These are phyloP conservation scores for Sequoia sempervirens DNA, from an alignment of 75 land plant species.

Conservation along the genomic window DNA sequence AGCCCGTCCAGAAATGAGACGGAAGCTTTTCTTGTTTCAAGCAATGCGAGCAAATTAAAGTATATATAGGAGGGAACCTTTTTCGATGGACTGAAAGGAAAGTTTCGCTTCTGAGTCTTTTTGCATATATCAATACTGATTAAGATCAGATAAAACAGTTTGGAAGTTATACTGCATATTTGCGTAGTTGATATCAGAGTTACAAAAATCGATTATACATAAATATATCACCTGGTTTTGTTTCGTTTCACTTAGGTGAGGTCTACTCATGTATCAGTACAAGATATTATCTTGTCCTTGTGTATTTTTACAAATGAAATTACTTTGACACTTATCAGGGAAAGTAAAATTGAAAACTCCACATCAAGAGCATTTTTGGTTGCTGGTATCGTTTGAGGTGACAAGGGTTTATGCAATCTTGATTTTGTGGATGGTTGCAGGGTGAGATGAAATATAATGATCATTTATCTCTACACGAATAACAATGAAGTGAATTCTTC, in stretches of 20 bases:
- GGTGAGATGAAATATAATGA: neutral
- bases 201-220: neutral
- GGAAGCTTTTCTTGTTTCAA: neutral
- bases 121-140: neutral
- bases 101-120: neutral
- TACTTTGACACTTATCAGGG: conserved; percentile 1
- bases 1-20: neutral
- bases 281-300: neutral
- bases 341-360: neutral
- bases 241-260: neutral
- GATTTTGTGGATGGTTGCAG: conserved; percentile 4
- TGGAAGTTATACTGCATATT: conserved; percentile 2
- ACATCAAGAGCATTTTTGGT: neutral
- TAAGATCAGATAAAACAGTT: neutral
- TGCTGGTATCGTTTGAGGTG: neutral
- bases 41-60: neutral
- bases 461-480: neutral
- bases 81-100: neutral
- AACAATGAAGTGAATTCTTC: neutral
- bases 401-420: neutral
- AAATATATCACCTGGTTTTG: conserved; percentile 1
- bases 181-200: neutral
- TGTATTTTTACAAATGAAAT: neutral
- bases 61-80: neutral
- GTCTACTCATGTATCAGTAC: neutral